Percentiles rank a stretch among this genome's conserved stretches.
Evolutionary conservation across 2,329 filamentous ascomycete genomes (phyloP).

Genomic region (Clonostachys rhizophaga): DNA sequence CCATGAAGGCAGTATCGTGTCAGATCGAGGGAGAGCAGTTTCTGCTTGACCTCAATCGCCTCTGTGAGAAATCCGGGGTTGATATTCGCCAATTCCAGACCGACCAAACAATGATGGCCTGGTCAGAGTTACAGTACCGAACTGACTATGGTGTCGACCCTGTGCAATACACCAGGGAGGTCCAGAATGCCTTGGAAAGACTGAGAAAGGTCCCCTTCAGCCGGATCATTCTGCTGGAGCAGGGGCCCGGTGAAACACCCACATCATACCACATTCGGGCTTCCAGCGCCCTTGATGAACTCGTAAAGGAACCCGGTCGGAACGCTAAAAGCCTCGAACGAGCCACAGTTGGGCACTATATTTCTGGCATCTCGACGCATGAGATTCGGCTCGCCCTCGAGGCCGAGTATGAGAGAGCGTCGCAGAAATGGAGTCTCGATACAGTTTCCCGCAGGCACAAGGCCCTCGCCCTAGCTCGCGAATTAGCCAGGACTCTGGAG

Average conservation of each 20-base stretch:
- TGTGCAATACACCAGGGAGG: conserved; percentile 44
- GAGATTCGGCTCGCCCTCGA: conserved; percentile 37
- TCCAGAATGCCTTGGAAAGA: conserved; percentile 40
- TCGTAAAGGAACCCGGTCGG: not conserved
- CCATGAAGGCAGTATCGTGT: conserved; percentile 46
- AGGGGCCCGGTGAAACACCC: conserved; percentile 47
- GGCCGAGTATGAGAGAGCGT: conserved; percentile 5
- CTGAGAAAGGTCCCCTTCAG: conserved; percentile 48
- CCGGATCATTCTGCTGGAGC: conserved; percentile 47
- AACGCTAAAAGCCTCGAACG: conserved; percentile 1
- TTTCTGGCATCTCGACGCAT: conserved; percentile 44
- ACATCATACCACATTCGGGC: conserved; percentile 42
- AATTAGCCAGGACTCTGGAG: conserved; percentile 49
- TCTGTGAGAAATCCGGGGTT: conserved; percentile 2
- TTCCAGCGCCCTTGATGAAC: conserved; percentile 9
- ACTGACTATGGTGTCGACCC: conserved; percentile 38
- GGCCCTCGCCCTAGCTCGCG: conserved; percentile 47
- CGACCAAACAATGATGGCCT: conserved; percentile 30
- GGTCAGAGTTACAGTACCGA: conserved; percentile 31
- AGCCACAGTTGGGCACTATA: conserved; percentile 35
- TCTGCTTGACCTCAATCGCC: conserved; percentile 36
- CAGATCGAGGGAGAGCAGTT: conserved; percentile 54
- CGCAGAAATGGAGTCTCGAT: conserved; percentile 1
- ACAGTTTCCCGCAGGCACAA: conserved; percentile 45
- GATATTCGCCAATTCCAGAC: conserved; percentile 13